phyloP scores from a whole-genome alignment of 2,329 filamentous ascomycete species.

The Macroventuria anomochaeta region DNA sequence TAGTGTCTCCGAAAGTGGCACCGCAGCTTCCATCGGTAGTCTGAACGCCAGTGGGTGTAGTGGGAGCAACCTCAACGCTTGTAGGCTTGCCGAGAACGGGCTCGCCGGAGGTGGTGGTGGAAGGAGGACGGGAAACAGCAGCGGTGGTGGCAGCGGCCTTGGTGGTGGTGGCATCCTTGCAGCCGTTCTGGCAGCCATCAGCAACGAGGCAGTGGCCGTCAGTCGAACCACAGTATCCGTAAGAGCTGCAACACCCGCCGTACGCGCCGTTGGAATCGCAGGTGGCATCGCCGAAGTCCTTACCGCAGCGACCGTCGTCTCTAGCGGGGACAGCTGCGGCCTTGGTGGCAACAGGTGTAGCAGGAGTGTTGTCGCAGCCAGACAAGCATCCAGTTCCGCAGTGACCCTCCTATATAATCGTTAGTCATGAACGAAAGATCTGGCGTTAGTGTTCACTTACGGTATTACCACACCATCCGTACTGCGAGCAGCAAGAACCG shows the following conservation, averaged over 20 bases:
- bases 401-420: too few relatives aligned
- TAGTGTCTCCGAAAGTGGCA: slow-evolving; percentile 54
- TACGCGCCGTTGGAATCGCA: slow-evolving; percentile 50
- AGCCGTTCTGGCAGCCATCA: slow-evolving; percentile 52
- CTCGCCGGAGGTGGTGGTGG: slow-evolving; percentile 43
- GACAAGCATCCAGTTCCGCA: slow-evolving; percentile 48
- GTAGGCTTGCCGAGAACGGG: slow-evolving; percentile 47
- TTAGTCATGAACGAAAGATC: too few relatives aligned
- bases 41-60: slow-evolving; percentile 32
- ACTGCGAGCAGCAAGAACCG: slow-evolving; percentile 55
- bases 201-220: slow-evolving; percentile 47
- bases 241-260: slow-evolving; percentile 49
- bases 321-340: slow-evolving; percentile 22
- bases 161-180: slow-evolving; percentile 31
- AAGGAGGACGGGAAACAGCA: slow-evolving; percentile 38
- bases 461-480: slow-evolving; percentile 54
- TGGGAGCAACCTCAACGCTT: slow-evolving; percentile 17
- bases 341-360: slow-evolving; percentile 13
- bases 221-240: slow-evolving; percentile 47
- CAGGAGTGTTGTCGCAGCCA: slow-evolving; percentile 33
- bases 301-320: slow-evolving; percentile 51
- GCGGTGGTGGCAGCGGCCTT: slow-evolving; percentile 15
- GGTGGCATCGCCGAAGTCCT: slow-evolving; percentile 48
- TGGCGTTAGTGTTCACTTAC: too few relatives aligned
- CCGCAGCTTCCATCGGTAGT: slow-evolving; percentile 64